phyloP scores from a whole-genome alignment of 768 basidiomycete species.

The Tubosaeta sp. region DNA sequence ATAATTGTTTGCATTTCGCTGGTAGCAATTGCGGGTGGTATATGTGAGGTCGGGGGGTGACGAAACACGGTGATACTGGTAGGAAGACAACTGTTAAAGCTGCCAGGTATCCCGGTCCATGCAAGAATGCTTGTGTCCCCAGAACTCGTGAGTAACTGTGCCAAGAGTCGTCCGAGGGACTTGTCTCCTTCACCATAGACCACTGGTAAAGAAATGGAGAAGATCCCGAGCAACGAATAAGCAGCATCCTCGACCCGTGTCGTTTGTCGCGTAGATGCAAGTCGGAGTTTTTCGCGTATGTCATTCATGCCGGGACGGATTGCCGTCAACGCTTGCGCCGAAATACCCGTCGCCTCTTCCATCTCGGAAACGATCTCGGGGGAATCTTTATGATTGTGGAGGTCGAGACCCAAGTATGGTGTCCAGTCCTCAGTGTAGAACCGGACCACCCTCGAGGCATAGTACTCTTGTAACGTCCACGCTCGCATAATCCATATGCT shows the following conservation, averaged over 20 bases:
- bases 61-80: background rate
- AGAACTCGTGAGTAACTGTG: background rate
- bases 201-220: background rate
- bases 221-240: background rate
- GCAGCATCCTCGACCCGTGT: background rate
- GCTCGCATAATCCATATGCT: background rate
- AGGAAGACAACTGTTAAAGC: slow-evolving; percentile 7
- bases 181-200: slow-evolving; percentile 3
- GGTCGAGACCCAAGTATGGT: background rate
- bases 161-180: slow-evolving; percentile 4
- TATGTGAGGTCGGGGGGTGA: background rate
- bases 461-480: background rate
- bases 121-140: slow-evolving; percentile 6
- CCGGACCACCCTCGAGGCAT: background rate
- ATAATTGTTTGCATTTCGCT: background rate
- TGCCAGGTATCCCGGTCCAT: slow-evolving; percentile 4
- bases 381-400: background rate
- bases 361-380: background rate
- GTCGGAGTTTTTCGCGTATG: background rate
- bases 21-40: background rate
- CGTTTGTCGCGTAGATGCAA: background rate
- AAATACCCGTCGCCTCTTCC: background rate
- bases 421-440: background rate
- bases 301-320: background rate
- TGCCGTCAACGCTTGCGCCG: background rate